A percentile compares a stretch with the other conserved stretches of the same genome.
phyloP scores from a whole-genome alignment of 1,139 yeast species.

The Zygosaccharomyces sapae region DNA sequence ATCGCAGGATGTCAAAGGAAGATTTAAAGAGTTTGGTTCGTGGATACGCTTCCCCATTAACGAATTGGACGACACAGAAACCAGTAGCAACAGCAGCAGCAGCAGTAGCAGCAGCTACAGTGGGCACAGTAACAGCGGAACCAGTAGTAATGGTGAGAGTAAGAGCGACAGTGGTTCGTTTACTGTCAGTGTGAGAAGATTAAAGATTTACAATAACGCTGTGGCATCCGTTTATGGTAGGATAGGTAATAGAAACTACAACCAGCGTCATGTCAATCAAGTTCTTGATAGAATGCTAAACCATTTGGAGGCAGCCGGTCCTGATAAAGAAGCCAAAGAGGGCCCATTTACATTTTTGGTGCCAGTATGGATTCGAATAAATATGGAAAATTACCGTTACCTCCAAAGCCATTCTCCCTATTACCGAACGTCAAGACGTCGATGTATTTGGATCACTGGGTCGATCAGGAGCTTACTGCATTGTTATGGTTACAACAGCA shows the following conservation, averaged over 20 bases:
- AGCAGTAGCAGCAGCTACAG: neutral
- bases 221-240: conserved; percentile 25
- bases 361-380: neutral
- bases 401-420: neutral
- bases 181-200: conserved; percentile 33
- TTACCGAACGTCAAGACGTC: neutral
- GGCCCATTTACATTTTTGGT: conserved; percentile 18
- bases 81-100: neutral
- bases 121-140: neutral
- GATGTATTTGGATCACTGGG: conserved; percentile 7
- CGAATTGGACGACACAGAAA: neutral
- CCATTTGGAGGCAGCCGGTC: conserved; percentile 17
- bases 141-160: conserved; percentile 2
- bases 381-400: neutral
- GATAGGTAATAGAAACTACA: conserved; percentile 14
- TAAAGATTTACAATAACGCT: conserved; percentile 31
- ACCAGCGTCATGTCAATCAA: conserved; percentile 23
- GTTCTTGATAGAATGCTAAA: conserved; percentile 20
- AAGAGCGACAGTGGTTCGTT: conserved; percentile 14
- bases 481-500: conserved; percentile 19
- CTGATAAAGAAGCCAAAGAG: conserved; percentile 5
- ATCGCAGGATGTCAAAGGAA: conserved; percentile 6
- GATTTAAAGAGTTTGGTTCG: conserved; percentile 1
- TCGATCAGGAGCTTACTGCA: conserved; percentile 15
- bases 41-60: neutral